These are phyloP conservation scores for Aspergillus asperescens DNA, from an alignment of 495 filamentous ascomycete genomes.

Conservation along the genomic window DNA sequence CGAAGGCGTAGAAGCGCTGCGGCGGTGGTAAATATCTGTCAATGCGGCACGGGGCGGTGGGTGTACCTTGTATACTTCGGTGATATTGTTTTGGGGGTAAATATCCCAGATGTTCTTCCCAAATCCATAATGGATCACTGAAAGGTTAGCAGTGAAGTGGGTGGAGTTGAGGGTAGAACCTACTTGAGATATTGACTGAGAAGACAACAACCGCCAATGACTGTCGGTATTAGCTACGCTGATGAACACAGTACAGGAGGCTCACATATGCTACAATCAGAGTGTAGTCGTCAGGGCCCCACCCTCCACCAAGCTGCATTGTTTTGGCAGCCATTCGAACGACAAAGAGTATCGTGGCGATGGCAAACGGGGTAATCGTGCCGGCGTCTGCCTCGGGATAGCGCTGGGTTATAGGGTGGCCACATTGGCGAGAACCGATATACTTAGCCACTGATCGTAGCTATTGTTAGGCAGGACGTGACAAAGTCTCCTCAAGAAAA, in stretches of 20 bases:
- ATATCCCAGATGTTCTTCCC: conserved; percentile 32
- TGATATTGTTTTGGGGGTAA: conserved; percentile 20
- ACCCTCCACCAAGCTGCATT: conserved; percentile 27
- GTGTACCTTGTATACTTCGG: conserved; percentile 22
- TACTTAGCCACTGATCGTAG: neutral
- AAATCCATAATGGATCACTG: conserved; percentile 27
- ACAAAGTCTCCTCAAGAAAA: neutral
- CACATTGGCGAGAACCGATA: neutral
- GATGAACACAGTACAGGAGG: neutral
- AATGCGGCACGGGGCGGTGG: neutral
- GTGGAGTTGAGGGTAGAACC: neutral
- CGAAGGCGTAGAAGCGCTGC: conserved; percentile 27
- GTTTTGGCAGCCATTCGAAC: conserved; percentile 26
- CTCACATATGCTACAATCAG: conserved; percentile 27
- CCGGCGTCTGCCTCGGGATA: neutral
- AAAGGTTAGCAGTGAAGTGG: conserved; percentile 2
- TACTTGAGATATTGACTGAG: conserved; percentile 17
- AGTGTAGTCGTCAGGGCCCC: conserved; percentile 30
- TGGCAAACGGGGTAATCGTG: conserved; percentile 17
- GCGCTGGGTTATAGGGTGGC: neutral
- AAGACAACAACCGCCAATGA: conserved; percentile 19
- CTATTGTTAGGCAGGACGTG: neutral
- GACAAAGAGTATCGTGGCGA: conserved; percentile 25
- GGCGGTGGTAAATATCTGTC: neutral
- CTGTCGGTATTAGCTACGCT: conserved; percentile 10